Percentiles rank a stretch among this genome's conserved stretches.
These are phyloP conservation scores for Colletotrichum trifolii DNA, from an alignment of 2,329 filamentous ascomycete genomes.

Conservation along the genomic window DNA sequence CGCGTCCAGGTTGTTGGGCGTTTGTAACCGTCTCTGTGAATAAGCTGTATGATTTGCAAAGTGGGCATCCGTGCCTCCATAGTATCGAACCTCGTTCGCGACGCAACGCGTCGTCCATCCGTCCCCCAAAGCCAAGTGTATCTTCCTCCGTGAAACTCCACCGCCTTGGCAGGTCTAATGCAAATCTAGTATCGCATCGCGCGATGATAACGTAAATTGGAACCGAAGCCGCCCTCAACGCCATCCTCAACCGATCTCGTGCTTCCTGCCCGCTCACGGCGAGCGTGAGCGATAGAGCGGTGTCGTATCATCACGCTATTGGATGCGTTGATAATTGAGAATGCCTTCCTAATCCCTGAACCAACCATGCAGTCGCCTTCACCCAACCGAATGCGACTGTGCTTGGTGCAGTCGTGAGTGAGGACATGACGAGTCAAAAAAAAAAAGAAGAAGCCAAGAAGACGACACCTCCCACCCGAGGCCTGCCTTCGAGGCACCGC, in stretches of 20 bases:
- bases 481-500: slow-evolving; percentile 16
- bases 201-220: background rate
- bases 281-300: slow-evolving; percentile 9
- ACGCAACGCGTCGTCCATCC: slow-evolving; percentile 1
- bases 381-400: background rate
- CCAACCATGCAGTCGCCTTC: slow-evolving; percentile 15
- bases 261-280: slow-evolving; percentile 29
- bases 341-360: slow-evolving; percentile 23
- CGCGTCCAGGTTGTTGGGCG: too few relatives aligned
- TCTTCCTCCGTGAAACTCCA: slow-evolving; percentile 9
- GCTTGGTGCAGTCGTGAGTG: slow-evolving; percentile 1
- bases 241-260: slow-evolving; percentile 15
- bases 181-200: slow-evolving; percentile 25
- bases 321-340: slow-evolving; percentile 21
- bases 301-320: slow-evolving; percentile 32
- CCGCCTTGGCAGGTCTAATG: slow-evolving; percentile 27
- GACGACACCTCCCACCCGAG: slow-evolving; percentile 9
- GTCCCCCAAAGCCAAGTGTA: slow-evolving; percentile 6
- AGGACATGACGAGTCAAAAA: background rate
- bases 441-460: slow-evolving; percentile 1
- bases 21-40: too few relatives aligned
- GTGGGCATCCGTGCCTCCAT: background rate
- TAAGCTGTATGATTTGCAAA: background rate
- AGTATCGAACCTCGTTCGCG: background rate
- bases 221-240: slow-evolving; percentile 11